Evolutionary conservation across 2,329 filamentous ascomycete genomes (phyloP).

Genomic region (Blastomyces percursus): DNA sequence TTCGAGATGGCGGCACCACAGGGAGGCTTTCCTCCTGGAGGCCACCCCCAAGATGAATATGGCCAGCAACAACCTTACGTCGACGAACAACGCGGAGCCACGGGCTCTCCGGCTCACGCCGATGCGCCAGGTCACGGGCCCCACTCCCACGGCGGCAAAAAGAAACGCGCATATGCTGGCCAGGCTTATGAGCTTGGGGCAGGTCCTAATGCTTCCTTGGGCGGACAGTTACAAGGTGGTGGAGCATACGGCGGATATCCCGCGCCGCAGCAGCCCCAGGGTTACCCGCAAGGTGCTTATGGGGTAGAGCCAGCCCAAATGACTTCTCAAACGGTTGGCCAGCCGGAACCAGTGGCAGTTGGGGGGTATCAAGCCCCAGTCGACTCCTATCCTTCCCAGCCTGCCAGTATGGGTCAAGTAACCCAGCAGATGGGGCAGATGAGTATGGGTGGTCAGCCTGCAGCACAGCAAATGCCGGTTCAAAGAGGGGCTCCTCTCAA

Average conservation of each 20-base stretch:
- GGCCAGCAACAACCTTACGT: conserved; percentile 31
- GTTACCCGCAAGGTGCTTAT: conserved; percentile 35
- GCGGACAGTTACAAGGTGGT: conserved; percentile 40
- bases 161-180: conserved; percentile 90
- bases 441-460: conserved; percentile 51
- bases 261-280: conserved; percentile 37
- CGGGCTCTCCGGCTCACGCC: conserved; percentile 23
- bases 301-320: conserved; percentile 34
- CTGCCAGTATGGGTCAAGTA: conserved; percentile 55
- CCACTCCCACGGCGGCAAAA: conserved; percentile 36
- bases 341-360: conserved; percentile 24
- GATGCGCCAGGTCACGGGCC: conserved; percentile 13
- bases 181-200: conserved; percentile 87
- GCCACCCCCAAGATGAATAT: conserved; percentile 36
- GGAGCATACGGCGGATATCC: conserved; percentile 54
- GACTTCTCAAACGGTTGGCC: conserved; percentile 17
- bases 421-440: conserved; percentile 76
- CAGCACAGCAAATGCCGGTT: conserved; percentile 38
- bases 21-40: conserved; percentile 40
- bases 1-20: conserved; percentile 41
- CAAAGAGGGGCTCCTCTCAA: conserved; percentile 52
- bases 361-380: conserved; percentile 59
- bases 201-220: conserved; percentile 65
- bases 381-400: conserved; percentile 52
- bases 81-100: conserved; percentile 25